Conservation (phyloP, 2,329 filamentous ascomycete genomes). For the Monosporascus sp. region DNA sequence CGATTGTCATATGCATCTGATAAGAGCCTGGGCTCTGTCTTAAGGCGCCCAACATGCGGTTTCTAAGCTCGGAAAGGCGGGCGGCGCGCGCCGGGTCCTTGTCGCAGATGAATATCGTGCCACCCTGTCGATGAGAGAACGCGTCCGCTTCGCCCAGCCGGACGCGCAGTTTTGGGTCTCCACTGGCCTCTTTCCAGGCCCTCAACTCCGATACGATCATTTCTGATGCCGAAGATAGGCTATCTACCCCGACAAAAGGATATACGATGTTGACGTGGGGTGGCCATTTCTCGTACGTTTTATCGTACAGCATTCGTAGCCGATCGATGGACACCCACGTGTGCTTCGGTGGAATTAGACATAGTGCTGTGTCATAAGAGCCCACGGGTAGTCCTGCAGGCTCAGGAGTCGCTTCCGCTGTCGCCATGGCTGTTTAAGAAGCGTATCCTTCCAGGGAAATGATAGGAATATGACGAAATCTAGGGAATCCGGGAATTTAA, state of each 20-base stretch:
- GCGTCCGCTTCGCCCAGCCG: conserved; percentile 35
- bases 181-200: conserved; percentile 6
- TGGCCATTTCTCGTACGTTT: conserved; percentile 56
- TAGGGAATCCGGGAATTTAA: no score
- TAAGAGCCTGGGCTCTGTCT: conserved; percentile 26
- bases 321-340: conserved; percentile 45
- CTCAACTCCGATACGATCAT: conserved; percentile 31
- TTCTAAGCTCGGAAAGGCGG: conserved; percentile 28
- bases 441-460: background rate
- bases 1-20: conserved; percentile 54
- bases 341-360: conserved; percentile 47
- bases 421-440: conserved; percentile 12
- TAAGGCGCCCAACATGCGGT: conserved; percentile 30
- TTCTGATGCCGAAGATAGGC: conserved; percentile 37
- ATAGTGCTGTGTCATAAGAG: conserved; percentile 56
- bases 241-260: conserved; percentile 51
- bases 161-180: conserved; percentile 17
- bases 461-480: no score
- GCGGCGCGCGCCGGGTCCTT: conserved; percentile 11
- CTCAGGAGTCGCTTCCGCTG: conserved; percentile 1
- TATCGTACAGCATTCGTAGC: conserved; percentile 58
- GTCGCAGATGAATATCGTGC: conserved; percentile 43
- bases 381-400: conserved; percentile 9
- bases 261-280: conserved; percentile 63
- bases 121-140: conserved; percentile 44